phyloP scores from a whole-genome alignment of 306 rosid genomes.

The Notholithocarpus densiflorus region DNA sequence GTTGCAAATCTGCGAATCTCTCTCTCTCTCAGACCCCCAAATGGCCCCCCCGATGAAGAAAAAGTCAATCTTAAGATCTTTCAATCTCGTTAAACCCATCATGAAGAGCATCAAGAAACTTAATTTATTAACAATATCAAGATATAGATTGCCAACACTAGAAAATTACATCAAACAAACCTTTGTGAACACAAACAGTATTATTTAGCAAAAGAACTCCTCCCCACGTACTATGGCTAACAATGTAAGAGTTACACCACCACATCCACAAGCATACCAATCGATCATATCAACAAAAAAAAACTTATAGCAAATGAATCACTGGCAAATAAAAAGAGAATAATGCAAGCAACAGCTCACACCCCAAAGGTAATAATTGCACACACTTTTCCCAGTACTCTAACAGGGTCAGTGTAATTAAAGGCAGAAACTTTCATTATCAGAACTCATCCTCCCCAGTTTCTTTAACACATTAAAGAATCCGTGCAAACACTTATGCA shows the following conservation, averaged over 20 bases:
- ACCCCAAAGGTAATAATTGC: neutral
- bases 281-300: neutral
- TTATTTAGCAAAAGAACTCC: neutral
- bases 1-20: neutral
- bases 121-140: neutral
- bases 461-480: neutral
- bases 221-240: neutral
- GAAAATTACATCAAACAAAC: neutral
- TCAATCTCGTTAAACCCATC: neutral
- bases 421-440: neutral
- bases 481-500: slow-evolving; percentile 21
- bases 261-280: neutral
- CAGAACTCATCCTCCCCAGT: neutral
- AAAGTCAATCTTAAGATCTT: neutral
- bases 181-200: neutral
- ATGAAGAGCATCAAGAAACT: neutral
- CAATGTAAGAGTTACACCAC: neutral
- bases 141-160: neutral
- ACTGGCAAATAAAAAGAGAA: neutral
- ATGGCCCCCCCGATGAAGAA: neutral
- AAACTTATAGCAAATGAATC: neutral
- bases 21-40: neutral
- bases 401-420: neutral
- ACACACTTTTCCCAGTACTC: neutral
- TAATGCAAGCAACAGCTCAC: neutral